These are phyloP conservation scores for Penicillium parvum DNA, from an alignment of 495 filamentous ascomycete genomes.

Conservation along the genomic window DNA sequence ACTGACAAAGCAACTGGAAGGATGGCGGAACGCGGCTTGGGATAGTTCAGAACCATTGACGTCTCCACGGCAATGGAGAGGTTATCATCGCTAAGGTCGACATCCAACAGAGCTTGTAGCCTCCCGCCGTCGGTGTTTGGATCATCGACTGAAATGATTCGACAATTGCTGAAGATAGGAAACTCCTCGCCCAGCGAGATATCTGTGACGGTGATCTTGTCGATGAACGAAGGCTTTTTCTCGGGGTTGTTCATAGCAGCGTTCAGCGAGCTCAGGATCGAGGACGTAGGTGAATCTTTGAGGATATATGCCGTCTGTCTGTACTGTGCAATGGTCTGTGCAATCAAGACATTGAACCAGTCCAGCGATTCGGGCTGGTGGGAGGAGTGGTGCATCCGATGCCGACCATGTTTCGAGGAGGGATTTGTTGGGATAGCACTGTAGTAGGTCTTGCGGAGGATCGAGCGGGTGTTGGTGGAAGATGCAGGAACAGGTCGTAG, in stretches of 20 bases:
- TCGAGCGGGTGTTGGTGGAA: conserved; percentile 75
- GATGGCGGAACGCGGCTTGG: conserved; percentile 82
- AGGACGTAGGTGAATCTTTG: conserved; percentile 63
- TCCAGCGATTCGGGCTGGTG: conserved; percentile 98
- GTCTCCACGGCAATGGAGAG: conserved; percentile 94
- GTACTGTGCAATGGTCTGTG: conserved; percentile 95
- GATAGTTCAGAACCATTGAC: conserved; percentile 88
- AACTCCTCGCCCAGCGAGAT: conserved; percentile 93
- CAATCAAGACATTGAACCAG: conserved; percentile 98
- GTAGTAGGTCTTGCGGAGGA: conserved; percentile 96
- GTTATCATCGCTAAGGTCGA: conserved; percentile 86
- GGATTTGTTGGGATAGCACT: conserved; percentile 62
- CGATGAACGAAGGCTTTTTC: conserved; percentile 83
- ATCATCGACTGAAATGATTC: conserved; percentile 66
- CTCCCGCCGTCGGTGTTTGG: conserved; percentile 52
- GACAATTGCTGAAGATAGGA: conserved; percentile 97
- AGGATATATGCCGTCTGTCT: conserved; percentile 77
- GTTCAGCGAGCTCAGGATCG: conserved; percentile 91
- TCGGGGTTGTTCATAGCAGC: conserved; percentile 73
- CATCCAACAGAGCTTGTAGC: conserved; percentile 93
- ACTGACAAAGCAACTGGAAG: conserved; percentile 88
- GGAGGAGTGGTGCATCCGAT: conserved; percentile 54
- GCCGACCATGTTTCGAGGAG: conserved; percentile 40
- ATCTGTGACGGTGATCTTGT: conserved; percentile 90
- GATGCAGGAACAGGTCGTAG: conserved; percentile 56